phyloP scores from a whole-genome alignment of 106 monocot species.

The Vanilla planifolia region DNA sequence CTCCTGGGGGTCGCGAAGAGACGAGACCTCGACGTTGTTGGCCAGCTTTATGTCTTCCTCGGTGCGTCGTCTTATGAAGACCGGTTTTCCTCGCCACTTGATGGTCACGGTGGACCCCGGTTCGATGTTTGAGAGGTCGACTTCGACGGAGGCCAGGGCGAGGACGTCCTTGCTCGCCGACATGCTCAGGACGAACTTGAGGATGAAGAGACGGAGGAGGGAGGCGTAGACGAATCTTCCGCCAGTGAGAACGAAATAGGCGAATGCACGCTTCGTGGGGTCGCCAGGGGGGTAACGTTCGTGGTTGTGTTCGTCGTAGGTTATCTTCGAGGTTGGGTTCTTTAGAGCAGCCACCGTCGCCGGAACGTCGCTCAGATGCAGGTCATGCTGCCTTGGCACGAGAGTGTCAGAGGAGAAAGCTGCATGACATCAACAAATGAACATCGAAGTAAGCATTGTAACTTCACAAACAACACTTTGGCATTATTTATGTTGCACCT shows the following conservation, averaged over 20 bases:
- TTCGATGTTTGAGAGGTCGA: constrained; percentile 78
- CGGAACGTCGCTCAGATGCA: constrained; percentile 26
- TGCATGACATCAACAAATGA: not conserved
- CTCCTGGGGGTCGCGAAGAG: constrained; percentile 66
- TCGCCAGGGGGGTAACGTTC: constrained; percentile 76
- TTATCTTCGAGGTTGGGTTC: constrained; percentile 62
- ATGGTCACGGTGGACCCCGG: constrained; percentile 72
- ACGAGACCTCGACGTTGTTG: constrained; percentile 52
- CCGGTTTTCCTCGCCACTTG: constrained; percentile 92
- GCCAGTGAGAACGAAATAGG: constrained; percentile 79
- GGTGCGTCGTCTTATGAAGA: constrained; percentile 67
- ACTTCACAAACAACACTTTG: no score
- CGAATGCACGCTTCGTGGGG: constrained; percentile 71
- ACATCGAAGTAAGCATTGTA: no score
- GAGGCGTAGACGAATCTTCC: constrained; percentile 82
- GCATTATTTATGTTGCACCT: no score
- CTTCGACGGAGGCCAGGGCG: constrained; percentile 77
- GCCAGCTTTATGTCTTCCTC: constrained; percentile 63
- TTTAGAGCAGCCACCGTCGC: constrained; percentile 50
- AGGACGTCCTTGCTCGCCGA: constrained; percentile 79
- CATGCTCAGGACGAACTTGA: constrained; percentile 85
- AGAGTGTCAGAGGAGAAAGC: constrained; percentile 11
- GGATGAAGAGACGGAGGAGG: constrained; percentile 60
- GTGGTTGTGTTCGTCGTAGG: constrained; percentile 69
- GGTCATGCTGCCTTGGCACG: constrained; percentile 11